Conservation (phyloP, 768 basidiomycete genomes). For the Leccinum subtestaceum region DNA sequence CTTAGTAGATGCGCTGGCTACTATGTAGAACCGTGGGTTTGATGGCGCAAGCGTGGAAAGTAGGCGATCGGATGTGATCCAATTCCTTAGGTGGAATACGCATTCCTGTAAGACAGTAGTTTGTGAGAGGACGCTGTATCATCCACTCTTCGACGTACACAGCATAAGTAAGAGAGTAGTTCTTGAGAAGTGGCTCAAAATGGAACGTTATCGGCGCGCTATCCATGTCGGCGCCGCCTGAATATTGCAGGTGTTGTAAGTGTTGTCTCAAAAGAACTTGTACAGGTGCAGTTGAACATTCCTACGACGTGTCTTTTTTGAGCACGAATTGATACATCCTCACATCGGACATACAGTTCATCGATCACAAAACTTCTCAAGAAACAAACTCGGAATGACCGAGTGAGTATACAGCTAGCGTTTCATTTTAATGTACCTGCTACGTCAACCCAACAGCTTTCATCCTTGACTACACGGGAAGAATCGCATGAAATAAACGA, state of each 20-base stretch:
- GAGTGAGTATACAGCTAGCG: background rate
- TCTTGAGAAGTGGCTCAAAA: no score
- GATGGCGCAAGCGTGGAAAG: background rate
- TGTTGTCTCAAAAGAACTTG: no score
- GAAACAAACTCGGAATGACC: background rate
- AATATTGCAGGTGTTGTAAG: background rate
- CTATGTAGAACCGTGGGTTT: background rate
- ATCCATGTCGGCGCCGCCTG: no score
- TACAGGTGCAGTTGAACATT: background rate
- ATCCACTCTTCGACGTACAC: background rate
- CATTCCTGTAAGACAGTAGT: no score
- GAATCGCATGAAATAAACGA: background rate
- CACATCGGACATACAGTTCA: background rate
- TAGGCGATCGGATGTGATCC: background rate
- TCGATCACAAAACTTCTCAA: background rate
- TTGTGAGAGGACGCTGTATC: background rate
- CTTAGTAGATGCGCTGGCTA: background rate
- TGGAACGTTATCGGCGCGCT: no score
- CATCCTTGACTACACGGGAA: background rate
- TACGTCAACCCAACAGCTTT: no score
- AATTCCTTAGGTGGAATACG: background rate
- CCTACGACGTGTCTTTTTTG: background rate
- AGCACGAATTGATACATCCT: background rate
- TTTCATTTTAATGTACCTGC: background rate
- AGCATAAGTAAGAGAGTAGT: background rate